Evolutionary conservation across 129 eudicot species (phyloP).

Genomic region (Tagetes patula): DNA sequence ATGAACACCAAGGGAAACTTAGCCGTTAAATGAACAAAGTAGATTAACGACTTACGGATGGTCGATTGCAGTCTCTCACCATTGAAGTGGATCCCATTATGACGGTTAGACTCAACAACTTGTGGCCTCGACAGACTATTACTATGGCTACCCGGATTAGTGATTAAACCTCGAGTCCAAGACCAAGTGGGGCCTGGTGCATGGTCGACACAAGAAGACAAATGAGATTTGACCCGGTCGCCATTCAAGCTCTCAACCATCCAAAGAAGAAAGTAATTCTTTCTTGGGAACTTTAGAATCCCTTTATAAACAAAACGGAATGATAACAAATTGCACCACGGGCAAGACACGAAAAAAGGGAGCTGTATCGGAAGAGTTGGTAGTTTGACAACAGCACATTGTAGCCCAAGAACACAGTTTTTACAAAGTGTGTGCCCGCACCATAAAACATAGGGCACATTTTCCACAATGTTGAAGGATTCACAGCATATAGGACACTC

Average conservation of each 20-base stretch:
- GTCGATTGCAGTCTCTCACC: conserved; percentile 45
- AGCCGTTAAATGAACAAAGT: conserved; percentile 54
- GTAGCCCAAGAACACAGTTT: conserved; percentile 59
- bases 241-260: conserved; percentile 68
- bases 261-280: conserved; percentile 60
- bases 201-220: conserved; percentile 39
- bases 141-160: conserved; percentile 28
- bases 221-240: conserved; percentile 44
- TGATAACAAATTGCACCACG: conserved; percentile 59
- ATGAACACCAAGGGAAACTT: conserved; percentile 55
- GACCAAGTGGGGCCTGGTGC: conserved; percentile 27
- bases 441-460: conserved; percentile 56
- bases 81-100: conserved; percentile 24
- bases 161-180: conserved; percentile 26
- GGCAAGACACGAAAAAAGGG: conserved; percentile 54
- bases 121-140: conserved; percentile 18
- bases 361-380: conserved; percentile 59
- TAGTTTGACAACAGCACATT: conserved; percentile 55
- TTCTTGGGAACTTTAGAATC: conserved; percentile 44
- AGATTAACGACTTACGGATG: conserved; percentile 47
- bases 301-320: conserved; percentile 50
- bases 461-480: conserved; percentile 57
- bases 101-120: conserved; percentile 22
- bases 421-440: conserved; percentile 62
- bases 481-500: conserved; percentile 74